These are phyloP conservation scores for Candida montana DNA, from an alignment of 805 yeast genomes.

Conservation along the genomic window DNA sequence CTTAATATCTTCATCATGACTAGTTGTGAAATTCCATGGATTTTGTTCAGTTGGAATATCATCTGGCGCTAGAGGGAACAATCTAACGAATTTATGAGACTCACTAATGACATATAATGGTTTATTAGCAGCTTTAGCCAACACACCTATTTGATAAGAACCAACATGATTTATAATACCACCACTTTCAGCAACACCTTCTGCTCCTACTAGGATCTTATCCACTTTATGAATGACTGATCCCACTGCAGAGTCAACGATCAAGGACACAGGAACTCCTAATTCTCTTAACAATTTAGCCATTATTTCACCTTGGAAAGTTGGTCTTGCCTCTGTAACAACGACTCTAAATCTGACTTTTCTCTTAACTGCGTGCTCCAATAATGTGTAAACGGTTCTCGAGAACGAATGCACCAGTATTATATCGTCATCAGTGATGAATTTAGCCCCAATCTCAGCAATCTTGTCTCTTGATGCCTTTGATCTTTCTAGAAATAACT, in stretches of 20 bases:
- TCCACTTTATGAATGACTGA: slow-evolving; percentile 86
- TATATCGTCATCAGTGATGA: slow-evolving; percentile 89
- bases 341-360: slow-evolving; percentile 82
- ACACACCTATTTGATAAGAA: slow-evolving; percentile 87
- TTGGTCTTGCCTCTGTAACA: slow-evolving; percentile 90
- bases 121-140: slow-evolving; percentile 84
- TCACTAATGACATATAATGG: slow-evolving; percentile 95
- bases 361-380: slow-evolving; percentile 71
- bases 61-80: slow-evolving; percentile 90
- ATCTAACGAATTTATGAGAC: slow-evolving; percentile 90
- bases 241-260: slow-evolving; percentile 93
- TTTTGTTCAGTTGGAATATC: slow-evolving; percentile 67
- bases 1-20: slow-evolving; percentile 29
- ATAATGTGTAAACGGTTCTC: slow-evolving; percentile 77
- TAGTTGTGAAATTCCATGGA: slow-evolving; percentile 41
- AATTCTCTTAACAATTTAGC: slow-evolving; percentile 59
- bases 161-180: slow-evolving; percentile 96
- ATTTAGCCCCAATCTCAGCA: slow-evolving; percentile 82
- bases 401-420: slow-evolving; percentile 88
- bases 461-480: slow-evolving; percentile 83
- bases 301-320: slow-evolving; percentile 68
- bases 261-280: slow-evolving; percentile 82
- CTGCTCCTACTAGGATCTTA: slow-evolving; percentile 95
- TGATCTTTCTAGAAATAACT: slow-evolving; percentile 85
- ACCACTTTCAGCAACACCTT: slow-evolving; percentile 98